Evolutionary conservation across 73 alveolate genomes (phyloP).

Genomic region (Tetrahymena elliotti): DNA sequence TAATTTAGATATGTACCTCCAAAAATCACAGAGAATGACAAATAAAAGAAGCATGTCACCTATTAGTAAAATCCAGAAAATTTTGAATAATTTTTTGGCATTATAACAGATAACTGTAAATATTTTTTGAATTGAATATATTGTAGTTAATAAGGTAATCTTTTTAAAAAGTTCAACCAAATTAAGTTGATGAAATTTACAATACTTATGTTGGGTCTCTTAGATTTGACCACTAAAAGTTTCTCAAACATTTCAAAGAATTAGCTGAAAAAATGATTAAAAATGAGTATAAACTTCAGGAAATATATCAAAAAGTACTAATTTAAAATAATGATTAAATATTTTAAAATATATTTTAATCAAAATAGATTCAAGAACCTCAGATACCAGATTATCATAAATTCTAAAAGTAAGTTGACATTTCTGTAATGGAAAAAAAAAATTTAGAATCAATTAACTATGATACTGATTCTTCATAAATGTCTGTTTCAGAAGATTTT

Average conservation of each 20-base stretch:
- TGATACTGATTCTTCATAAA: not conserved
- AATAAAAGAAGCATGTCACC: not conserved
- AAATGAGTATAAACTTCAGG: not conserved
- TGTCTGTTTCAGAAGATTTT: not conserved
- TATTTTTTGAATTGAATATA: not conserved
- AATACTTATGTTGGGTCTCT: not conserved
- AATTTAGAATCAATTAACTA: not conserved
- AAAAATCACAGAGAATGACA: not conserved
- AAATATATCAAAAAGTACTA: not conserved
- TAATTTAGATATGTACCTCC: not conserved
- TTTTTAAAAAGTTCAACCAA: not conserved
- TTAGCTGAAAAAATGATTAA: not conserved
- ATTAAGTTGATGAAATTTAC: not conserved
- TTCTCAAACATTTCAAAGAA: not conserved
- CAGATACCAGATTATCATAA: not conserved
- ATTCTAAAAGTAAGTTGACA: not conserved
- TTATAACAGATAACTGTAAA: not conserved
- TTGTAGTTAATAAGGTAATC: not conserved
- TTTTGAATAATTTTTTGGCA: not conserved
- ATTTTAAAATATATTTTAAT: too few species aligned
- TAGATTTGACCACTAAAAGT: not conserved
- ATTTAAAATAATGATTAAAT: too few species aligned
- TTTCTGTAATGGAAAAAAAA: not conserved
- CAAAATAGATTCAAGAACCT: not conserved
- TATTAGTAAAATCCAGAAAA: not conserved